Conservation (phyloP, 768 basidiomycete species). For the Tylopilus subfusipes region DNA sequence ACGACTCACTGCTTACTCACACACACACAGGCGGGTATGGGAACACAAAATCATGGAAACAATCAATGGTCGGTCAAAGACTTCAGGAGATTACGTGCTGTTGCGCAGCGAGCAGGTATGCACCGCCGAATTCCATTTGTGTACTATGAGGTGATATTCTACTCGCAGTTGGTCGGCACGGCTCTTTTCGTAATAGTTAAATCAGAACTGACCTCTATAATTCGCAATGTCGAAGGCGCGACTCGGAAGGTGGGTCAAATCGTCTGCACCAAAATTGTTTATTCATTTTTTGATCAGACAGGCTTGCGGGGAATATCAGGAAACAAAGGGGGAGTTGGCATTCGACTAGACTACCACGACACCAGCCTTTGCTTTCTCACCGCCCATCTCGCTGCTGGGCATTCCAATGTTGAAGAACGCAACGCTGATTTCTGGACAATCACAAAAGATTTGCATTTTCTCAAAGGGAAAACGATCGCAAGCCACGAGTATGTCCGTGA, state of each 20-base stretch:
- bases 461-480: conserved; percentile 81
- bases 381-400: conserved; percentile 95
- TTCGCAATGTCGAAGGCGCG: conserved; percentile 89
- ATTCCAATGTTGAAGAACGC: conserved; percentile 82
- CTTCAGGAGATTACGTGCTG: conserved; percentile 73
- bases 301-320: conserved; percentile 91
- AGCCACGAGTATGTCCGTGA: conserved; percentile 76
- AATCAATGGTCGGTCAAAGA: conserved; percentile 65
- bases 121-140: neutral
- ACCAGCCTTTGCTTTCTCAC: conserved; percentile 94
- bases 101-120: conserved; percentile 88
- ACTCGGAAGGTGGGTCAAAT: conserved; percentile 71
- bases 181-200: conserved; percentile 85
- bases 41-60: conserved; percentile 78
- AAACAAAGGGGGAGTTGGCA: conserved; percentile 94
- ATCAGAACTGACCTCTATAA: conserved; percentile 66
- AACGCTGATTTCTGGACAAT: conserved; percentile 93
- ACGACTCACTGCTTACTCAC: neutral
- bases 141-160: neutral
- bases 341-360: conserved; percentile 88
- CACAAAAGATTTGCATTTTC: conserved; percentile 75
- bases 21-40: conserved; percentile 72
- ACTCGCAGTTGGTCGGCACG: conserved; percentile 83
- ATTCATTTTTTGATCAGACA: conserved; percentile 47
- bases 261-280: neutral